Evolutionary conservation across 305 asterid genomes (phyloP).

Genomic region (Ajuga reptans): DNA sequence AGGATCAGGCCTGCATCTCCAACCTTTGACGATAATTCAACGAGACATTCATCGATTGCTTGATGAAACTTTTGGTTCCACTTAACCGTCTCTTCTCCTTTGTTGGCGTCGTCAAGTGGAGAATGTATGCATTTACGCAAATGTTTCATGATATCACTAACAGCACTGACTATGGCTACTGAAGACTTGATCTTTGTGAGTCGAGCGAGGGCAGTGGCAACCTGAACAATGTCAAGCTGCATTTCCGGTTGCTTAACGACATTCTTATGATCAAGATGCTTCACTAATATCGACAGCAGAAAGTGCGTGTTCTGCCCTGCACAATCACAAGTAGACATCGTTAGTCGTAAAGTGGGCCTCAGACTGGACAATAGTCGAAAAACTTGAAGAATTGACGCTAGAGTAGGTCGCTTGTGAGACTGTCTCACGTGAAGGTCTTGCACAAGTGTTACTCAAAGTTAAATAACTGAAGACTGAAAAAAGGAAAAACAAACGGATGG

Average conservation of each 20-base stretch:
- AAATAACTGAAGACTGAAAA: too few relatives aligned
- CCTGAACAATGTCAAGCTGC: constrained; percentile 87
- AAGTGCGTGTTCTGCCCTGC: constrained; percentile 87
- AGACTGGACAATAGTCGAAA: background rate
- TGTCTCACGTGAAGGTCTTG: too few relatives aligned
- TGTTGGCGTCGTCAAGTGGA: constrained; percentile 68
- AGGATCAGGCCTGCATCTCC: constrained; percentile 82
- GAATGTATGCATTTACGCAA: constrained; percentile 83
- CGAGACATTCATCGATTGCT: constrained; percentile 78
- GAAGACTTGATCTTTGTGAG: constrained; percentile 59
- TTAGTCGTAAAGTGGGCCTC: background rate
- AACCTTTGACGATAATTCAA: constrained; percentile 68
- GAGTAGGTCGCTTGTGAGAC: too few relatives aligned
- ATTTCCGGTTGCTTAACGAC: constrained; percentile 73
- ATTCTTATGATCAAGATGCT: constrained; percentile 92
- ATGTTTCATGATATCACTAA: constrained; percentile 84
- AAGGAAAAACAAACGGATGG: too few relatives aligned
- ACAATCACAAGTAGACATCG: constrained; percentile 19
- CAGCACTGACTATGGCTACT: constrained; percentile 71
- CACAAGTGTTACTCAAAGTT: too few relatives aligned
- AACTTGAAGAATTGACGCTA: constrained; percentile 13
- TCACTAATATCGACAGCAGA: constrained; percentile 73
- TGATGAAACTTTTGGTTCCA: constrained; percentile 71
- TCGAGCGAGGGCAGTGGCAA: constrained; percentile 59
- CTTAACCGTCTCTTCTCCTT: constrained; percentile 54